Conservation (phyloP, 345 rosid genomes). For the Hypericum androsaemum region DNA sequence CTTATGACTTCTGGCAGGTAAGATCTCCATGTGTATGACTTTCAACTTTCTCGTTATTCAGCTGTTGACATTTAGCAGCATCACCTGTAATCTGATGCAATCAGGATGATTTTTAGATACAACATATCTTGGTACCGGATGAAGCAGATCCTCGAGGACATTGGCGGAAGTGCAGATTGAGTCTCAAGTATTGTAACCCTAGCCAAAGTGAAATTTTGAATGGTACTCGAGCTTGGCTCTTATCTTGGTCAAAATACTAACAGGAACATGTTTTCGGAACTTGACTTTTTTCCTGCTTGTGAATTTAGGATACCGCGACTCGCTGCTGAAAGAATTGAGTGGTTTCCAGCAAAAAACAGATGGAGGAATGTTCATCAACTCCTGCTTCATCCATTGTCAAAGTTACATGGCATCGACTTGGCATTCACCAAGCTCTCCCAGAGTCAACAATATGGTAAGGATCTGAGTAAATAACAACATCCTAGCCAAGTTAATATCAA, state of each 20-base stretch:
- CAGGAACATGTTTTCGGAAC: slow-evolving; percentile 1
- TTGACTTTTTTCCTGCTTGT: background rate
- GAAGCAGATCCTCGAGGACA: slow-evolving; percentile 39
- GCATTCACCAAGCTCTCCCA: slow-evolving; percentile 64
- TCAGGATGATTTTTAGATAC: slow-evolving; percentile 37
- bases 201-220: slow-evolving; percentile 47
- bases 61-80: slow-evolving; percentile 7
- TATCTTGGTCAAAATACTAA: background rate
- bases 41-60: slow-evolving; percentile 1
- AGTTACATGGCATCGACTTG: slow-evolving; percentile 51
- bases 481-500: background rate
- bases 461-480: background rate
- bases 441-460: slow-evolving; percentile 51
- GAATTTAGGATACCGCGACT: slow-evolving; percentile 46
- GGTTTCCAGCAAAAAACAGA: slow-evolving; percentile 34
- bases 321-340: slow-evolving; percentile 46
- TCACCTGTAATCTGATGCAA: slow-evolving; percentile 14
- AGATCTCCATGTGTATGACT: slow-evolving; percentile 10
- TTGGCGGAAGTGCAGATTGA: slow-evolving; percentile 66
- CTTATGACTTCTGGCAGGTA: slow-evolving; percentile 97
- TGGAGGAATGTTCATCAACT: slow-evolving; percentile 67
- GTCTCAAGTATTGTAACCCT: slow-evolving; percentile 44
- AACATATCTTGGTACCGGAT: slow-evolving; percentile 56
- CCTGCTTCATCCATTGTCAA: slow-evolving; percentile 81
- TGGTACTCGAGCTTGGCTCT: slow-evolving; percentile 31